A percentile compares a stretch with the other conserved stretches of the same genome.
Evolutionary conservation across 192 early-diverging fungal genomes (phyloP).

Genomic region (Umbelopsis sp.): DNA sequence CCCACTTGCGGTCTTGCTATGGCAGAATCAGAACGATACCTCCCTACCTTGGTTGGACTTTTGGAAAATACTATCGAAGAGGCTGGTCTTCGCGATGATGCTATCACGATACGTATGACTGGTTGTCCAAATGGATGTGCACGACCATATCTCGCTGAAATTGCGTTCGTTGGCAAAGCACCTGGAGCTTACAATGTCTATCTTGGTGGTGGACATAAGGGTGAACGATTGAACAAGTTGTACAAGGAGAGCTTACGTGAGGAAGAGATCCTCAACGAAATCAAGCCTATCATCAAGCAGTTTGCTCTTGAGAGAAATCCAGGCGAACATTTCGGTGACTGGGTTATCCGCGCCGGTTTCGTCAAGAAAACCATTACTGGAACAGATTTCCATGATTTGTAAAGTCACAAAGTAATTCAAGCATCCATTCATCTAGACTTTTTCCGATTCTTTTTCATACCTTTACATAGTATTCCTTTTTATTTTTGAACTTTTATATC

Average conservation of each 20-base stretch:
- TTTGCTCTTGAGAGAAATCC: slow-evolving; percentile 71
- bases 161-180: slow-evolving; percentile 95
- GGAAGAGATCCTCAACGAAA: slow-evolving; percentile 78
- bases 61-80: slow-evolving; percentile 82
- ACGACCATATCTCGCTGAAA: slow-evolving; percentile 91
- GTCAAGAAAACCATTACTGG: slow-evolving; percentile 80
- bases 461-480: slow-evolving; percentile 22
- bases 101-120: slow-evolving; percentile 96
- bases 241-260: slow-evolving; percentile 90
- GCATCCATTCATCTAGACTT: slow-evolving; percentile 9
- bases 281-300: slow-evolving; percentile 81
- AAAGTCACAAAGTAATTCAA: slow-evolving; percentile 14
- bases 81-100: slow-evolving; percentile 82
- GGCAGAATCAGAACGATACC: slow-evolving; percentile 97
- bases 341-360: slow-evolving; percentile 86
- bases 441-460: slow-evolving; percentile 20
- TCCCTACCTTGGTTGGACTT: slow-evolving; percentile 79
- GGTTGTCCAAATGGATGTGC: slow-evolving; percentile 99
- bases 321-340: slow-evolving; percentile 94
- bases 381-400: slow-evolving; percentile 77
- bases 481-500: background rate
- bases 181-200: slow-evolving; percentile 95
- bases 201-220: slow-evolving; percentile 86
- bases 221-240: slow-evolving; percentile 89
- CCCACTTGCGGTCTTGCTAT: slow-evolving; percentile 95